Conservation (phyloP, 306 rosid species). For the Hippophae tibetana region DNA sequence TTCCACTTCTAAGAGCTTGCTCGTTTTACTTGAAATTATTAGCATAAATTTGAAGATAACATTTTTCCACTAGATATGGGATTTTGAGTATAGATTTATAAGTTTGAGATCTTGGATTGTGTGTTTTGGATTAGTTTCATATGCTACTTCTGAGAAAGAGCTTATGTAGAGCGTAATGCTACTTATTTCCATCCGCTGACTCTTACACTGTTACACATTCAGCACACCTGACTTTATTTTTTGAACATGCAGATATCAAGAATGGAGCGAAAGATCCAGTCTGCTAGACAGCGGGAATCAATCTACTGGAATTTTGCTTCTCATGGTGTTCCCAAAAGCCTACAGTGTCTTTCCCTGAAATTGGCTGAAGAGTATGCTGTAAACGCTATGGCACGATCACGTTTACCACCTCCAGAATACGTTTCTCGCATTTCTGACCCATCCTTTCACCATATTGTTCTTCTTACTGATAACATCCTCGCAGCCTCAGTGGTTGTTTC, state of each 20-base stretch:
- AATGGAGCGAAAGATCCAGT: constrained; percentile 74
- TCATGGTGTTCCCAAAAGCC: constrained; percentile 69
- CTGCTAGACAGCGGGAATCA: constrained; percentile 62
- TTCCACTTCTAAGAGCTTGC: too few species aligned
- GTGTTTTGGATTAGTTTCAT: background rate
- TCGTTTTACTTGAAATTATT: too few species aligned
- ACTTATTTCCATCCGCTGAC: background rate
- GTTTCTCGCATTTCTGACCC: constrained; percentile 67
- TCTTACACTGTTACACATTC: constrained; percentile 5
- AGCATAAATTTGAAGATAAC: too few species aligned
- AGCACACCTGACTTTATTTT: constrained; percentile 9
- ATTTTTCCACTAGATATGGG: too few species aligned
- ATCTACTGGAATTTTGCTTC: constrained; percentile 88
- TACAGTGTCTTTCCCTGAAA: constrained; percentile 75
- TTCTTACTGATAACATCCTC: constrained; percentile 74
- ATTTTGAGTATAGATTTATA: too few species aligned
- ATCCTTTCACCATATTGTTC: constrained; percentile 56
- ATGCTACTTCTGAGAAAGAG: too few species aligned
- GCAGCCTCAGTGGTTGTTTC: constrained; percentile 87
- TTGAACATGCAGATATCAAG: constrained; percentile 44
- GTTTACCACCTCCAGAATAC: constrained; percentile 71
- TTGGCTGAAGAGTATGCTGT: constrained; percentile 82
- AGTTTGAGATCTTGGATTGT: background rate
- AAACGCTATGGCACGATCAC: constrained; percentile 71
- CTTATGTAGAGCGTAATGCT: too few species aligned